A percentile compares a stretch with the other conserved stretches of the same genome.
phyloP scores from a whole-genome alignment of 768 basidiomycete species.

The Rickenella mellea region DNA sequence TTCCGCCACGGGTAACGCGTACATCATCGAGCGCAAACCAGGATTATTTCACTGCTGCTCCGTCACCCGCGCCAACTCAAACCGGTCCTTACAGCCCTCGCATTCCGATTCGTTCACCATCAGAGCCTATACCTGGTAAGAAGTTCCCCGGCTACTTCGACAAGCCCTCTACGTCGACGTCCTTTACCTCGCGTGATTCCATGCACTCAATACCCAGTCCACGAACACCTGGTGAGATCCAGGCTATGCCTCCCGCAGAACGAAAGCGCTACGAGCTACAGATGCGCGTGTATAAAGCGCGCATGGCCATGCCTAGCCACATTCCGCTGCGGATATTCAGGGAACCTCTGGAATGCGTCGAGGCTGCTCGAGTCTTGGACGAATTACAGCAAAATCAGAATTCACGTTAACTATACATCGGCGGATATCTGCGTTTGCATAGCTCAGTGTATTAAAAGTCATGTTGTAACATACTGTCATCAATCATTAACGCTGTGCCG shows the following conservation, averaged over 20 bases:
- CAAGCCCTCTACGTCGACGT: neutral
- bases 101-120: constrained; percentile 1
- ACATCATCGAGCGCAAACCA: too few relatives aligned
- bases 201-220: neutral
- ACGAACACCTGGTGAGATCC: neutral
- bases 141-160: neutral
- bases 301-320: constrained; percentile 46
- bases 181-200: neutral
- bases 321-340: constrained; percentile 59
- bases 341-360: constrained; percentile 59
- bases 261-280: constrained; percentile 51
- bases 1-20: neutral
- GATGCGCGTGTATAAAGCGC: constrained; percentile 51
- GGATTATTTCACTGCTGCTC: too few relatives aligned
- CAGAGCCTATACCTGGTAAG: neutral
- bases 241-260: constrained; percentile 38
- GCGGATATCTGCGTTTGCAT: too few relatives aligned
- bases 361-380: constrained; percentile 37
- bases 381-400: constrained; percentile 1
- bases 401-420: too few relatives aligned
- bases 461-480: too few relatives aligned
- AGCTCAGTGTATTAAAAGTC: too few relatives aligned
- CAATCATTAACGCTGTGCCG: too few relatives aligned
- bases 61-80: too few relatives aligned
- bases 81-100: too few relatives aligned